Evolutionary conservation across 805 yeast species (phyloP).

Genomic region (Candida tibetensis): DNA sequence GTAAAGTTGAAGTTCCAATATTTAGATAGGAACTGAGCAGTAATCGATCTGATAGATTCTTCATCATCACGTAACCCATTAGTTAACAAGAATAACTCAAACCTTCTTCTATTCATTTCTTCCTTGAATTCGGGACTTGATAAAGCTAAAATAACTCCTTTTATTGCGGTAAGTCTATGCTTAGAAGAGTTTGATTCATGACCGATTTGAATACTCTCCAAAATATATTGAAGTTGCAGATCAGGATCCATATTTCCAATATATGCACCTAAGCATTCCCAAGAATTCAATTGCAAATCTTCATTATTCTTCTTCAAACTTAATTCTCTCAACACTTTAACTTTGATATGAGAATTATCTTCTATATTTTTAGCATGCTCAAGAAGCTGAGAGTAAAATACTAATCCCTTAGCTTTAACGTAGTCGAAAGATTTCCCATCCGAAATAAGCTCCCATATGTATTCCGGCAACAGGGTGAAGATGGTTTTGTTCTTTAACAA

Average conservation of each 20-base stretch:
- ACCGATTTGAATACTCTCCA: neutral
- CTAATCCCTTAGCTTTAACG: slow-evolving; percentile 43
- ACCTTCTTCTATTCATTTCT: neutral
- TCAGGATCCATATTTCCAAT: slow-evolving; percentile 12
- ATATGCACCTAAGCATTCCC: slow-evolving; percentile 52
- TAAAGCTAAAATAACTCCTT: slow-evolving; percentile 32
- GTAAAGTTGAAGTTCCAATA: neutral
- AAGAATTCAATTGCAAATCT: slow-evolving; percentile 23
- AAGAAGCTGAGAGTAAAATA: slow-evolving; percentile 23
- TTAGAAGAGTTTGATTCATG: slow-evolving; percentile 35
- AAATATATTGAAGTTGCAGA: neutral
- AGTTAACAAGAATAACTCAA: slow-evolving; percentile 19
- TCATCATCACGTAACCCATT: slow-evolving; percentile 64
- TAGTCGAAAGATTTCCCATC: slow-evolving; percentile 37
- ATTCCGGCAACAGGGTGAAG: slow-evolving; percentile 2
- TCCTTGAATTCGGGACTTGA: slow-evolving; percentile 3
- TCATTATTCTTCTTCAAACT: slow-evolving; percentile 1
- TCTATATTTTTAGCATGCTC: slow-evolving; percentile 3
- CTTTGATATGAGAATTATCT: neutral
- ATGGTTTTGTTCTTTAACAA: neutral
- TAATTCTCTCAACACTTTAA: neutral
- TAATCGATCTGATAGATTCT: slow-evolving; percentile 48
- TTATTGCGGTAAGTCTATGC: slow-evolving; percentile 44
- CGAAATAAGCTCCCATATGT: slow-evolving; percentile 20
- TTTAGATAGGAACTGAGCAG: slow-evolving; percentile 41